Percentiles rank a stretch among this genome's conserved stretches.
Evolutionary conservation across 2,329 filamentous ascomycete species (phyloP).

Genomic region (Clarireedia monteithiana): DNA sequence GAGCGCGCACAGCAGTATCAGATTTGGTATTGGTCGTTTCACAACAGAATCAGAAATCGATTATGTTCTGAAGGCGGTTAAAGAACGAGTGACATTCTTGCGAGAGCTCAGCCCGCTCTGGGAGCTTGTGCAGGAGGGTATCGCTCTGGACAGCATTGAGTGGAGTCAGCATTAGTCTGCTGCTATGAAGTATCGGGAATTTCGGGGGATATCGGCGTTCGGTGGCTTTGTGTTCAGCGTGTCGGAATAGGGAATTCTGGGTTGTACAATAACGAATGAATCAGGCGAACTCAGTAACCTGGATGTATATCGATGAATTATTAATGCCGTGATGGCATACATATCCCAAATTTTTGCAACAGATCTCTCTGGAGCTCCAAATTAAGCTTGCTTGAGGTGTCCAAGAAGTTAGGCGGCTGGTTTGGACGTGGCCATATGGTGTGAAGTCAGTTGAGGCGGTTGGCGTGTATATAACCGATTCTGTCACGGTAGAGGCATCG

Average conservation of each 20-base stretch:
- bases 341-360: too few species aligned
- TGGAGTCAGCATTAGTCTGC: conserved; percentile 83
- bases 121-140: conserved; percentile 95
- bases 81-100: conserved; percentile 83
- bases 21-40: conserved; percentile 95
- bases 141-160: conserved; percentile 92
- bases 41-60: conserved; percentile 94
- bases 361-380: too few species aligned
- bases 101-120: conserved; percentile 92
- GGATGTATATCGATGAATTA: neutral
- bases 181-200: neutral
- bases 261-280: conserved; percentile 3
- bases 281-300: neutral
- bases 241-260: neutral
- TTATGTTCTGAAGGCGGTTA: conserved; percentile 91
- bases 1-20: conserved; percentile 94
- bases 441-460: too few species aligned
- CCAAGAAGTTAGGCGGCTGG: too few species aligned
- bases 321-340: conserved; percentile 3
- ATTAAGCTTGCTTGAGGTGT: too few species aligned
- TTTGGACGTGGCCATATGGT: too few species aligned
- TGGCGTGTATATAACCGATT: too few species aligned
- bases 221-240: neutral
- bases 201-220: conserved; percentile 2
- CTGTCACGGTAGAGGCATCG: too few species aligned